A percentile compares a stretch with the other conserved stretches of the same genome.
phyloP scores from a whole-genome alignment of 2,329 filamentous ascomycete genomes.

The Exophiala alcalophila region DNA sequence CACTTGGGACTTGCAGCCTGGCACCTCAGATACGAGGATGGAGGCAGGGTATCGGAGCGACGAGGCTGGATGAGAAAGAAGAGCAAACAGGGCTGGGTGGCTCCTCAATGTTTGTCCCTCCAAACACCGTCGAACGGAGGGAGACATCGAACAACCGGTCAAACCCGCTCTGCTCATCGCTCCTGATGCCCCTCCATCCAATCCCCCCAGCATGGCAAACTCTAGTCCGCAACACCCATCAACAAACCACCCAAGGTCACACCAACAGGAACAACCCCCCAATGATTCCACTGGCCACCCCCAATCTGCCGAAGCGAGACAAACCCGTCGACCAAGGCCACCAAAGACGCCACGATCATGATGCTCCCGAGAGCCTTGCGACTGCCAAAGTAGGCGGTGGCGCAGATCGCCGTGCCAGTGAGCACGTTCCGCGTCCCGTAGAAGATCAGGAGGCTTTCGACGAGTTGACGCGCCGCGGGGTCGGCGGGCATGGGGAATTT shows the following conservation, averaged over 20 bases:
- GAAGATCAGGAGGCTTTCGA: constrained; percentile 9
- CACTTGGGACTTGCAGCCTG: too few species aligned
- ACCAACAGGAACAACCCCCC: constrained; percentile 5
- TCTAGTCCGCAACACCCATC: constrained; percentile 7
- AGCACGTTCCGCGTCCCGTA: constrained; percentile 7
- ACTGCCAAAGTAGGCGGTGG: constrained; percentile 4
- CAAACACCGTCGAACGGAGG: too few species aligned
- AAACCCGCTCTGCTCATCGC: too few species aligned
- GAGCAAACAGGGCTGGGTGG: too few species aligned
- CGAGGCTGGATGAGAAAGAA: too few species aligned
- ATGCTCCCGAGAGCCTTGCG: background rate
- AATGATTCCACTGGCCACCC: constrained; percentile 7
- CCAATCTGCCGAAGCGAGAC: constrained; percentile 8
- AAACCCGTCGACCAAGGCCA: constrained; percentile 7
- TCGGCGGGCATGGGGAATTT: constrained; percentile 6
- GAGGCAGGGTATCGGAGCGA: too few species aligned
- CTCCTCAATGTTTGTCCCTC: too few species aligned
- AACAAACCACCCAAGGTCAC: constrained; percentile 1
- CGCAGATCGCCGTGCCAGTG: background rate
- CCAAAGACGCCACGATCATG: background rate
- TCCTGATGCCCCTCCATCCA: too few species aligned
- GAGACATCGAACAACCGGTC: too few species aligned
- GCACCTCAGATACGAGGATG: too few species aligned
- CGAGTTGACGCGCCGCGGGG: constrained; percentile 4
- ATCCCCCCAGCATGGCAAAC: background rate